These are phyloP conservation scores for Cyberlindnera mrakii DNA, from an alignment of 805 yeast species.

Conservation along the genomic window DNA sequence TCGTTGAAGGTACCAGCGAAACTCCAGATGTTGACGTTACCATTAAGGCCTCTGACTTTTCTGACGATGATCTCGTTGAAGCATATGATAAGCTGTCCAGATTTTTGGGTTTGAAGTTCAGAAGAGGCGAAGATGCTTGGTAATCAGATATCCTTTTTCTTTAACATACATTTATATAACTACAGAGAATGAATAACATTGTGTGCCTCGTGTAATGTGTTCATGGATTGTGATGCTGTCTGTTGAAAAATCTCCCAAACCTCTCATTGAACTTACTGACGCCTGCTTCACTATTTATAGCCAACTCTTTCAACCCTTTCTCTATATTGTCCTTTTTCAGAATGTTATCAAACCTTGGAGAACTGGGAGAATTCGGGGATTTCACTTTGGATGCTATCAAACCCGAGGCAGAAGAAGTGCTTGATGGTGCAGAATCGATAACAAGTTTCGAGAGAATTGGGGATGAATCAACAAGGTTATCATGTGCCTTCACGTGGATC, in stretches of 20 bases:
- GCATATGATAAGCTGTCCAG: constrained; percentile 62
- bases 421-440: constrained; percentile 7
- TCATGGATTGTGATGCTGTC: constrained; percentile 18
- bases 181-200: too few species aligned
- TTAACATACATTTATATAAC: too few species aligned
- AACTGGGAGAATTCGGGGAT: constrained; percentile 15
- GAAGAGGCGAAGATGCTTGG: constrained; percentile 51
- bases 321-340: constrained; percentile 28
- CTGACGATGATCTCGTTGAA: constrained; percentile 44
- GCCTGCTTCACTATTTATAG: constrained; percentile 50
- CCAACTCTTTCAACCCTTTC: constrained; percentile 30
- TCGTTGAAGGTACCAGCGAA: constrained; percentile 43
- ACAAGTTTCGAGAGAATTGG: constrained; percentile 21
- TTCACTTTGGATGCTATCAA: constrained; percentile 8
- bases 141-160: constrained; percentile 20
- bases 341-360: constrained; percentile 24
- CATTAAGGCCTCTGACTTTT: constrained; percentile 24
- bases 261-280: constrained; percentile 60
- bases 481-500: constrained; percentile 22
- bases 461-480: constrained; percentile 21
- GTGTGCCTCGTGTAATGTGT: neutral
- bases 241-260: constrained; percentile 53
- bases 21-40: constrained; percentile 26
- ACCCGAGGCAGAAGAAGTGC: constrained; percentile 6
- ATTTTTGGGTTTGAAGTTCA: constrained; percentile 54